These are phyloP conservation scores for Lignosus rhinocerotis DNA, from an alignment of 1,284 basidiomycete genomes.

Conservation along the genomic window DNA sequence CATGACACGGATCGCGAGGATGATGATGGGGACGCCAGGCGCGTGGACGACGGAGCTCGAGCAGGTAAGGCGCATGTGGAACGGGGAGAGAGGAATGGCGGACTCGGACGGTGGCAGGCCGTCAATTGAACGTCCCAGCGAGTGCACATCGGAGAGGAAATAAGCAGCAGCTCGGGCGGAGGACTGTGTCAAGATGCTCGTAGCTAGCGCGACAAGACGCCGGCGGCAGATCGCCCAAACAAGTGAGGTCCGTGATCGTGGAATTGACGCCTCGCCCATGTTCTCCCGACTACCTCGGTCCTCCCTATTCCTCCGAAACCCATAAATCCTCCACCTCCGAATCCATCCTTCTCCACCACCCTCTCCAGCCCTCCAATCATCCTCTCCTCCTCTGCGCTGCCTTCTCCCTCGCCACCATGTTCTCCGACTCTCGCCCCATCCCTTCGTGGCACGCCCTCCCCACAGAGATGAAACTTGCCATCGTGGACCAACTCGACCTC, in stretches of 20 bases:
- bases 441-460: constrained; percentile 57
- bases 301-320: constrained; percentile 2
- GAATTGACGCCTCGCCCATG: constrained; percentile 9
- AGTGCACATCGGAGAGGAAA: constrained; percentile 15
- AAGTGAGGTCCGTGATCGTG: constrained; percentile 19
- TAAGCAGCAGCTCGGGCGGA: constrained; percentile 7
- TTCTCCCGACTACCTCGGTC: constrained; percentile 22
- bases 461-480: constrained; percentile 60
- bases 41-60: not conserved
- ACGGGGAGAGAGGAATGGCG: not conserved
- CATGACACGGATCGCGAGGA: not conserved
- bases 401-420: constrained; percentile 6
- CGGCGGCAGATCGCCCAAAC: constrained; percentile 16
- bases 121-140: not conserved
- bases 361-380: constrained; percentile 7
- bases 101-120: not conserved
- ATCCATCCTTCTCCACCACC: constrained; percentile 7
- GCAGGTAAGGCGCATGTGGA: not conserved
- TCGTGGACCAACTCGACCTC: constrained; percentile 52
- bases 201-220: not conserved
- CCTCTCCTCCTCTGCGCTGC: not conserved
- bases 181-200: constrained; percentile 2
- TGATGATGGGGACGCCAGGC: not conserved
- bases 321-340: constrained; percentile 4
- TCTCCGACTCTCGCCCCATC: constrained; percentile 5